phyloP scores from a whole-genome alignment of 1,284 basidiomycete species.

The Apiotrichum laibachii region DNA sequence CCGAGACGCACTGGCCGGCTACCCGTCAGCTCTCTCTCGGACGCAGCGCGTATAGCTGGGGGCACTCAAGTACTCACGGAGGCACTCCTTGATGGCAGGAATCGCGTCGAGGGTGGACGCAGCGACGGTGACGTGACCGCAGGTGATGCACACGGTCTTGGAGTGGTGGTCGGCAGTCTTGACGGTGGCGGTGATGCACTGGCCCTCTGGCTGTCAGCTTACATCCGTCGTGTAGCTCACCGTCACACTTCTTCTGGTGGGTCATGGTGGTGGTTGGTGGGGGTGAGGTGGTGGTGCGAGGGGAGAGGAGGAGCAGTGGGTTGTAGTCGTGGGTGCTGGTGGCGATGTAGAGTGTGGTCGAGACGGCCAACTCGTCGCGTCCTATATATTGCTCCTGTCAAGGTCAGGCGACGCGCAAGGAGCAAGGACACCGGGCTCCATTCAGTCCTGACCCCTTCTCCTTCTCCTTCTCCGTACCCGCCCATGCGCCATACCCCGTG shows the following conservation, averaged over 20 bases:
- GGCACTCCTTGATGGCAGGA: too few relatives aligned
- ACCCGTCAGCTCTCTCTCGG: too few relatives aligned
- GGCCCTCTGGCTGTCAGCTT: not conserved
- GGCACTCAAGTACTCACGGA: too few relatives aligned
- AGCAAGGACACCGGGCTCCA: too few relatives aligned
- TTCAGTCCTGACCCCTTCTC: too few relatives aligned
- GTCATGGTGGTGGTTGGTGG: not conserved
- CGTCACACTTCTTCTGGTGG: conserved; percentile 3
- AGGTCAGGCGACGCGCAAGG: too few relatives aligned
- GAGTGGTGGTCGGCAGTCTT: not conserved
- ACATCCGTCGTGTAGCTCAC: not conserved
- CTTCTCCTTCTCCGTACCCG: too few relatives aligned
- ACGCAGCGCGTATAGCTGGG: too few relatives aligned
- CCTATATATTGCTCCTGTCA: too few relatives aligned
- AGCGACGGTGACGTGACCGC: not conserved
- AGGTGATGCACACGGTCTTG: not conserved
- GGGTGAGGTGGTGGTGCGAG: not conserved
- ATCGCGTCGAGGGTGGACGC: too few relatives aligned
- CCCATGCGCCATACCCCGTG: too few relatives aligned
- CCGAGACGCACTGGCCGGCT: not conserved
- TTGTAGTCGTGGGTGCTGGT: not conserved
- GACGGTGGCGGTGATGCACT: conserved; percentile 2
- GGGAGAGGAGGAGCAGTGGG: too few relatives aligned
- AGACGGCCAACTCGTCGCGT: not conserved
- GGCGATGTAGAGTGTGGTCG: not conserved